Evolutionary conservation across 2,329 filamentous ascomycete species (phyloP), one percentile per base, ranked within the genome.

Genomic region (Cercospora berteroae): DNA sequence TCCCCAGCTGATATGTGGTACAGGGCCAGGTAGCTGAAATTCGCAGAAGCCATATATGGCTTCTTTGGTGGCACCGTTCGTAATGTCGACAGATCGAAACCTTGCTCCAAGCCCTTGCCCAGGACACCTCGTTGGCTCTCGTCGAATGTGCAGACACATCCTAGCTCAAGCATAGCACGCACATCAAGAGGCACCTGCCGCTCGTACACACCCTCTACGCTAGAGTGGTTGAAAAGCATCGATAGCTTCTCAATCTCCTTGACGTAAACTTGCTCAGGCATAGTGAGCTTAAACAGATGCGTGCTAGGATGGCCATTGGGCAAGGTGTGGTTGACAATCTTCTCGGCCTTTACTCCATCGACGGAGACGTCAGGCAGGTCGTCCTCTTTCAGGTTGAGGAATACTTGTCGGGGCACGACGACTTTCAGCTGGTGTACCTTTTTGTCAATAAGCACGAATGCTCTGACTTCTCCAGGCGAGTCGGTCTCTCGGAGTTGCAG

Each of bases 191-290:
- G 93, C 1, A 99, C 85, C 72, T 97, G 91, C 75, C 90, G 94
- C 81, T 99, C 96, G 76, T 99, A 99, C 13, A 99, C 93, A 31
- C 96, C 96, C 79, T 99, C 95, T 1, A 99, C 92, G 78, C 93
- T 97, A 0, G 93, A 88, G 76, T 99, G 94, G 70, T 94, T 93
- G 82, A 97, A 94, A 1, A 98, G 83, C 29, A 90, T 81, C 1
- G 90, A 88, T 69, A 98, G 90, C 76, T 93, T 96, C 69, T 93
- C 90, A 0, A 90, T 85, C 78, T 98, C 92, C 55, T 89, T 88
- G 68, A 97, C 88, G 79, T 96, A 99, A 0, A 91, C 85, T 65
- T 95, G 90, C 78, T 99, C 95, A 0, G 92, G 86, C 79, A 99
- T 92, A 0, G 90, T 94, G 42, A 99, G 85, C 81, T 94, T 96